Percentiles rank a stretch among this genome's conserved stretches.
These are phyloP conservation scores for Trametes coccinea DNA, from an alignment of 768 basidiomycete genomes.

Conservation along the genomic window DNA sequence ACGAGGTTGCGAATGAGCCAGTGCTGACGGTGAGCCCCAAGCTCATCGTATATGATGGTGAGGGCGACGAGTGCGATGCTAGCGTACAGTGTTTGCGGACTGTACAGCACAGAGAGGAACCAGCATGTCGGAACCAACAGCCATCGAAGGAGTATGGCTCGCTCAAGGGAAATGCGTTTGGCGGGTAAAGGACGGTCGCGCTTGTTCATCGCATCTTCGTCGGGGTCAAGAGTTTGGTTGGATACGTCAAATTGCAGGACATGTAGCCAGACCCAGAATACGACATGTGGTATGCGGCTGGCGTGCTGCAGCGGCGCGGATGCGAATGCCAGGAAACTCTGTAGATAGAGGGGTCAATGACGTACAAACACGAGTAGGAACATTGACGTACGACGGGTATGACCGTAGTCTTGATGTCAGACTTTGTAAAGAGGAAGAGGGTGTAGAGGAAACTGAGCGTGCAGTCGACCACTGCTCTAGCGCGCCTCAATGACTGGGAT, in stretches of 20 bases:
- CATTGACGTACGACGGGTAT: slow-evolving; percentile 44
- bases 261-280: slow-evolving; percentile 34
- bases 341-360: neutral
- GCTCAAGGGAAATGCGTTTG: slow-evolving; percentile 20
- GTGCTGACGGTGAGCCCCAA: slow-evolving; percentile 18
- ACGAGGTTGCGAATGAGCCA: slow-evolving; percentile 21
- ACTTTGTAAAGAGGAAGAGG: slow-evolving; percentile 43
- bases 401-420: slow-evolving; percentile 48
- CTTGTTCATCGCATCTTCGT: slow-evolving; percentile 32
- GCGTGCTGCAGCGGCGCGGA: slow-evolving; percentile 14
- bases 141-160: slow-evolving; percentile 25
- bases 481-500: neutral
- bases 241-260: slow-evolving; percentile 33
- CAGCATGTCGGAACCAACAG: slow-evolving; percentile 24
- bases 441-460: slow-evolving; percentile 7
- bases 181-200: slow-evolving; percentile 30
- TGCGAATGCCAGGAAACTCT: slow-evolving; percentile 21
- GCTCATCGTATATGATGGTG: slow-evolving; percentile 27
- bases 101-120: slow-evolving; percentile 12
- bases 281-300: slow-evolving; percentile 11
- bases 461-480: too few relatives aligned
- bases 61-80: slow-evolving; percentile 21
- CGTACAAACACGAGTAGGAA: neutral
- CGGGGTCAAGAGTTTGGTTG: slow-evolving; percentile 27
- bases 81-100: slow-evolving; percentile 11